Evolutionary conservation across 345 rosid genomes (phyloP).

Genomic region (Gossypium longicalyx): DNA sequence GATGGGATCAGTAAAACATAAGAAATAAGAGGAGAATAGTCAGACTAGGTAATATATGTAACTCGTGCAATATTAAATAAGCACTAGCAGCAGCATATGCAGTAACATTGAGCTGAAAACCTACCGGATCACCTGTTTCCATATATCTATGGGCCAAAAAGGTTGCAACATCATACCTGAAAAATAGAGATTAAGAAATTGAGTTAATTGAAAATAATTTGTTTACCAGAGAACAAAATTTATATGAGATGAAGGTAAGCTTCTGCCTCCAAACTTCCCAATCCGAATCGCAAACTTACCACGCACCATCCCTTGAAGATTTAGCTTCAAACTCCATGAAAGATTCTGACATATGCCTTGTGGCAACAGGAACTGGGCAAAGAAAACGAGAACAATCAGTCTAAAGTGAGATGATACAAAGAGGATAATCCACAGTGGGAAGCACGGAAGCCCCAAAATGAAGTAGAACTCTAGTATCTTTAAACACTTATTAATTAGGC

Average conservation of each 20-base stretch:
- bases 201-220: background rate
- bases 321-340: slow-evolving; percentile 93
- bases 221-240: background rate
- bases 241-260: background rate
- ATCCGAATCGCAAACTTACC: slow-evolving; percentile 46
- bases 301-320: slow-evolving; percentile 96
- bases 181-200: slow-evolving; percentile 12
- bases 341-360: slow-evolving; percentile 58
- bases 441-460: background rate
- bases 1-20: background rate
- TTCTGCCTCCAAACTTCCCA: slow-evolving; percentile 13
- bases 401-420: slow-evolving; percentile 3
- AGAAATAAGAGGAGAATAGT: background rate
- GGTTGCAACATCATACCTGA: slow-evolving; percentile 67
- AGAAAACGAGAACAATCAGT: slow-evolving; percentile 10
- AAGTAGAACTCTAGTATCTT: background rate
- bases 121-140: slow-evolving; percentile 64
- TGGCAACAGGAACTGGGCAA: slow-evolving; percentile 41
- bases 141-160: slow-evolving; percentile 53
- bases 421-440: background rate
- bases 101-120: slow-evolving; percentile 2
- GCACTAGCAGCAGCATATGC: background rate
- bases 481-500: background rate
- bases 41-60: background rate
- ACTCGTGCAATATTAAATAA: background rate